Evolutionary conservation across 1,139 yeast genomes (phyloP).

Genomic region (Sugiyamaella sp.): DNA sequence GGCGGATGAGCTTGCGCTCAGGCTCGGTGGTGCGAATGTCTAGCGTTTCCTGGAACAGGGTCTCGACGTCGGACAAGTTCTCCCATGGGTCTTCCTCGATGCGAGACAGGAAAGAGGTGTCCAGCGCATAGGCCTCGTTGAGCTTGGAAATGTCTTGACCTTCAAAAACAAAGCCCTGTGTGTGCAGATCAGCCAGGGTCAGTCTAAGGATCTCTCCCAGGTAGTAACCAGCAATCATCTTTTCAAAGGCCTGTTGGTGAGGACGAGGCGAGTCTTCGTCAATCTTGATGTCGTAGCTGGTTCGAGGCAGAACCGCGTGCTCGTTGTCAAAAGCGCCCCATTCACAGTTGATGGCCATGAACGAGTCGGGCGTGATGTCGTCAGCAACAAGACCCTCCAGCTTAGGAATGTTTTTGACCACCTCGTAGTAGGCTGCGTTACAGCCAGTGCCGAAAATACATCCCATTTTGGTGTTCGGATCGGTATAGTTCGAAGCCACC

Average conservation of each 20-base stretch:
- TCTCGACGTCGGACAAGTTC: constrained; percentile 73
- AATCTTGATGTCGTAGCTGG: constrained; percentile 77
- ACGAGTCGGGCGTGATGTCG: constrained; percentile 64
- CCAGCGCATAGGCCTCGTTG: constrained; percentile 68
- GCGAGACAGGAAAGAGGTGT: constrained; percentile 83
- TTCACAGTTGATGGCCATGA: constrained; percentile 98
- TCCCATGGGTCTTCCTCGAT: constrained; percentile 91
- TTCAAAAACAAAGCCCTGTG: constrained; percentile 66
- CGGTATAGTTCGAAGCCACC: constrained; percentile 93
- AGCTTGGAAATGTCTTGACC: constrained; percentile 66
- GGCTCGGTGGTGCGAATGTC: constrained; percentile 67
- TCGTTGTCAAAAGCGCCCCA: constrained; percentile 98
- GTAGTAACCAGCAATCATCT: constrained; percentile 97
- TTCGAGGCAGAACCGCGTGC: constrained; percentile 77
- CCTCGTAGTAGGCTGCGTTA: constrained; percentile 93
- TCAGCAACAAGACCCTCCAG: constrained; percentile 67
- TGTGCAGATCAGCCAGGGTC: constrained; percentile 71
- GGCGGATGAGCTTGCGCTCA: constrained; percentile 83
- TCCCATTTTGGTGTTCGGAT: constrained; percentile 89
- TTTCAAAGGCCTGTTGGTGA: constrained; percentile 93
- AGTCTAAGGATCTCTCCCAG: constrained; percentile 90
- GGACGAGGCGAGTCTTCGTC: constrained; percentile 94
- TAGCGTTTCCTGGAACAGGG: constrained; percentile 61
- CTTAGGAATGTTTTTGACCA: constrained; percentile 74
- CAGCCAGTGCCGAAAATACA: constrained; percentile 97